Base-by-base conservation (phyloP, 2,329 filamentous ascomycete species). In the Paradendryphiella salina region DNA sequence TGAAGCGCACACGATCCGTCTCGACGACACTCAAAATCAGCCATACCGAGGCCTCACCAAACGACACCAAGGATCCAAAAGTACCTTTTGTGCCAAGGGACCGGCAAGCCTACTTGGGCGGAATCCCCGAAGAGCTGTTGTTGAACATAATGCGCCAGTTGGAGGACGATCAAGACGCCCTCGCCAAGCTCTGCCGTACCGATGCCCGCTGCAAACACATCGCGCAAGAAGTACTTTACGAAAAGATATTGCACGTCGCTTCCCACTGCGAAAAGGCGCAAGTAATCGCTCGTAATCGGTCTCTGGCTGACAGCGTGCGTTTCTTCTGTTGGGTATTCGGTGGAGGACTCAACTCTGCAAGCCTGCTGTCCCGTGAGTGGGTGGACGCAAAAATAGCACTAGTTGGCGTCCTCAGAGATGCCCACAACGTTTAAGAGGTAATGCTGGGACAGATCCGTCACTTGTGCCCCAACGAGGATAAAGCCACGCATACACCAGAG, bases 51-150 rank as follows among this genome's bases (percentile, higher is more conserved):
- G 1, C 4, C 21, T 6, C 14, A 9, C 2, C 6, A 10, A 14
- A 35, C 7, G 1, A 7, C 3, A 13, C 10, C 8, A 6, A 5
- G 5, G 13, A 18, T 10, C 32, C 23, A 0, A 32, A 40, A 15
- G 18, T 46, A 2, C n/a, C 18, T 42, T 6, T 43, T 29, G 32
- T 13, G 6, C 20, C 18, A 4, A 41, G 36, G 9, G 52, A 44
- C 10, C 23, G 39, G 13, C 33, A 47, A 43, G 53, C 50, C 1
- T 31, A 46, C 34, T 46, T 56, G n/a, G 23, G 21, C 13, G 20
- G 38, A 0, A 17, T 56, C 9, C 50, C 54, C 6, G 54, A 56
- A 20, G 54, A 56, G 8, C 36, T 56, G 7, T 28, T 56, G 1
- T n/a, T 50, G 8, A 18, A 43, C 13, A 42, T 50, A 10, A 4